phyloP scores from a whole-genome alignment of 305 asterid species.

The Fraxinus floribunda region DNA sequence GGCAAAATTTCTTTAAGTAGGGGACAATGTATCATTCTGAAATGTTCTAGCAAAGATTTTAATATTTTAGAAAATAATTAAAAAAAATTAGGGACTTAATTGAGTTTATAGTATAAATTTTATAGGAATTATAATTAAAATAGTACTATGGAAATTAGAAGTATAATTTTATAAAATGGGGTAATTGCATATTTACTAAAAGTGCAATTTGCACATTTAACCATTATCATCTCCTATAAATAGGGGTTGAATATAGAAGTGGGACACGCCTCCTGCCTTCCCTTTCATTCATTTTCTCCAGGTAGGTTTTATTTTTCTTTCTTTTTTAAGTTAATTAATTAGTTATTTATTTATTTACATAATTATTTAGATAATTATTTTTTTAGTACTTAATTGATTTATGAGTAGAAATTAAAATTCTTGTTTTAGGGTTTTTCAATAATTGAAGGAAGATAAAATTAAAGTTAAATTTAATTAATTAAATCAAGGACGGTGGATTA shows the following conservation, averaged over 20 bases:
- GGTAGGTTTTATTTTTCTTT: not conserved
- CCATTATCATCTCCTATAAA: not conserved
- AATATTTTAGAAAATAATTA: too few relatives aligned
- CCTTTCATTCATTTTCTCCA: not conserved
- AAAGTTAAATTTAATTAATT: too few relatives aligned
- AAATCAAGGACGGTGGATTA: too few relatives aligned
- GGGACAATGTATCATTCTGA: not conserved
- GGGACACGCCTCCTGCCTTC: not conserved
- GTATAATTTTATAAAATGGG: too few relatives aligned
- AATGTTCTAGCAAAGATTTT: not conserved
- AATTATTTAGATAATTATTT: too few relatives aligned
- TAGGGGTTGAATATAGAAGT: not conserved
- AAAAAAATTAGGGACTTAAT: not conserved
- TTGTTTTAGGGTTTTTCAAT: too few relatives aligned
- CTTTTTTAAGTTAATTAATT: not conserved
- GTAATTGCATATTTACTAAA: not conserved
- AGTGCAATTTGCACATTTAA: not conserved
- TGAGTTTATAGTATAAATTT: not conserved
- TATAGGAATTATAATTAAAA: too few relatives aligned
- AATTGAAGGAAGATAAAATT: too few relatives aligned
- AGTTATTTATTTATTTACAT: too few relatives aligned
- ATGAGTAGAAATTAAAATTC: too few relatives aligned
- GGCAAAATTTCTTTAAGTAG: too few relatives aligned
- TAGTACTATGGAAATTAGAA: not conserved
- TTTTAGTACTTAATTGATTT: not conserved